phyloP scores from a whole-genome alignment of 805 yeast genomes.

The Candida suzukii region DNA sequence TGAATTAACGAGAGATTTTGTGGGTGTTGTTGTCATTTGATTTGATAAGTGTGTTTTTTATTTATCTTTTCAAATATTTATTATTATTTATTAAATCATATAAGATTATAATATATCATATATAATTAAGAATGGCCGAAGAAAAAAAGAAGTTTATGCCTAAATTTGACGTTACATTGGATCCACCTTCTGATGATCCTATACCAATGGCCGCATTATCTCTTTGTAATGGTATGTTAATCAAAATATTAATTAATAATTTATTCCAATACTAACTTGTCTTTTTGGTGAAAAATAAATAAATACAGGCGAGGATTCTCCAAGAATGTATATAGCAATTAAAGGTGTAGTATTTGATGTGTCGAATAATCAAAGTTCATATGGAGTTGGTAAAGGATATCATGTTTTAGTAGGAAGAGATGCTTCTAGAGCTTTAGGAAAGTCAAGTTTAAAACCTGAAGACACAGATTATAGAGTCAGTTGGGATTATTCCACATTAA shows the following conservation, averaged over 20 bases:
- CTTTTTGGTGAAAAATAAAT: not conserved
- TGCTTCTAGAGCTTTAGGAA: constrained; percentile 69
- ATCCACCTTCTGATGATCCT: constrained; percentile 40
- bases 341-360: constrained; percentile 79
- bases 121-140: not conserved
- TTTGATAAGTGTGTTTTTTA: no score
- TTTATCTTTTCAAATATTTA: no score
- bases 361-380: constrained; percentile 52
- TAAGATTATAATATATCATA: not conserved
- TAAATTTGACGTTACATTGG: constrained; percentile 43
- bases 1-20: no score
- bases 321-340: constrained; percentile 62
- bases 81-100: no score
- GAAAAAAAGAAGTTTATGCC: constrained; percentile 39
- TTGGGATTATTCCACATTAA: constrained; percentile 46
- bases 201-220: constrained; percentile 37
- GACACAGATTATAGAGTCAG: constrained; percentile 37
- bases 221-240: constrained; percentile 35
- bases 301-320: constrained; percentile 31
- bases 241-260: not conserved
- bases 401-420: constrained; percentile 70
- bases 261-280: not conserved
- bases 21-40: no score
- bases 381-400: constrained; percentile 75
- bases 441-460: constrained; percentile 49